Conservation (phyloP, 2,329 filamentous ascomycete genomes). For the Aspergillus fijiensis region DNA sequence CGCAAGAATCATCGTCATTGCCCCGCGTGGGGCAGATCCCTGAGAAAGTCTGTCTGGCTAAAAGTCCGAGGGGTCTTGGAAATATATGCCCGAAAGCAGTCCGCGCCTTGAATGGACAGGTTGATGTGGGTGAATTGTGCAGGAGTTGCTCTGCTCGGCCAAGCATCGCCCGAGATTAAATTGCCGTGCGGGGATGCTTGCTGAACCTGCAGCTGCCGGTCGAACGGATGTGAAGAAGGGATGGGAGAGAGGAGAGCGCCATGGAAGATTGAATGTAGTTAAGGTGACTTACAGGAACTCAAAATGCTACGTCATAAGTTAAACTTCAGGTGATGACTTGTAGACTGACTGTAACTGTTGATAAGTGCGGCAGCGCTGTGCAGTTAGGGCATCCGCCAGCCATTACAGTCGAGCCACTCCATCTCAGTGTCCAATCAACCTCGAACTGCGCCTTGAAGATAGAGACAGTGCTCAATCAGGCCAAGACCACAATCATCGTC, state of each 20-base stretch:
- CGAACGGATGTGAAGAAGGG: neutral
- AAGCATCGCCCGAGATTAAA: neutral
- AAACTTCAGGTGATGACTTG: too few relatives aligned
- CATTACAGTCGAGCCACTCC: too few relatives aligned
- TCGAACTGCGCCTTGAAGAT: too few relatives aligned
- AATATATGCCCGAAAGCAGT: neutral
- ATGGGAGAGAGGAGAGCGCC: neutral
- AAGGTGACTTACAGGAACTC: too few relatives aligned
- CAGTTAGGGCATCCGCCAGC: too few relatives aligned
- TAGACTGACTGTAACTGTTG: too few relatives aligned
- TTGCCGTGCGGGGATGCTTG: neutral
- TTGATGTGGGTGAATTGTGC: too few relatives aligned
- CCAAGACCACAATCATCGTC: too few relatives aligned
- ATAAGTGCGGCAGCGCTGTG: too few relatives aligned
- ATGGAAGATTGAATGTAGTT: accelerated
- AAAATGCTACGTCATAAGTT: too few relatives aligned
- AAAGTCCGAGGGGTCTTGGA: neutral
- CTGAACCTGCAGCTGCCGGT: neutral
- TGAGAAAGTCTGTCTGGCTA: neutral
- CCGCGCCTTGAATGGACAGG: neutral
- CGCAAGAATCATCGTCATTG: neutral
- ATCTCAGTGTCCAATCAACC: too few relatives aligned
- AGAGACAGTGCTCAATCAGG: too few relatives aligned
- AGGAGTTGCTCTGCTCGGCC: neutral
- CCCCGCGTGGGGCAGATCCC: neutral